phyloP scores from a whole-genome alignment of 371 early-diverging fungal species.

The Thermomucor indicae-seudaticae region DNA sequence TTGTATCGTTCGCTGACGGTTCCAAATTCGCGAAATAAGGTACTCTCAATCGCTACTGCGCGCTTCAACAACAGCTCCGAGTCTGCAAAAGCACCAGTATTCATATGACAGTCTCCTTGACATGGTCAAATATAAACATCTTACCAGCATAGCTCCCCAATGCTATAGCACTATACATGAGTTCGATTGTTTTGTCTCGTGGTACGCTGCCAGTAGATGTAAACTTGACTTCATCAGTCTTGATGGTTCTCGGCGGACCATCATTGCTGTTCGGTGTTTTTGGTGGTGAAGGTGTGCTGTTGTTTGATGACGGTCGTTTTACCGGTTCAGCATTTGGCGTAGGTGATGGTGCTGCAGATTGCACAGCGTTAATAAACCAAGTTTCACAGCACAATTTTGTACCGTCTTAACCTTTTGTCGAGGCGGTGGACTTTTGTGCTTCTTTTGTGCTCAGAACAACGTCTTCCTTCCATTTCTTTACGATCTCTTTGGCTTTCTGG shows the following conservation, averaged over 20 bases:
- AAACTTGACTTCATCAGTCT: slow-evolving; percentile 58
- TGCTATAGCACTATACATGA: slow-evolving; percentile 81
- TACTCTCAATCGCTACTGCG: slow-evolving; percentile 66
- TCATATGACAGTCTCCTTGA: neutral
- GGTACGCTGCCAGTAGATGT: slow-evolving; percentile 61
- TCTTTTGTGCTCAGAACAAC: slow-evolving; percentile 25
- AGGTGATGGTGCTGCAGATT: slow-evolving; percentile 2
- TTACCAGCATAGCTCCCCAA: slow-evolving; percentile 67
- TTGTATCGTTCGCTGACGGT: slow-evolving; percentile 65
- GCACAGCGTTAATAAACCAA: too few species aligned
- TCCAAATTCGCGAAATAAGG: slow-evolving; percentile 53
- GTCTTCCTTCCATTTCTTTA: slow-evolving; percentile 80
- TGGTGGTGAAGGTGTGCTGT: slow-evolving; percentile 13
- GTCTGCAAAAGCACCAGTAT: slow-evolving; percentile 32
- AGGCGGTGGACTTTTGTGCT: slow-evolving; percentile 16
- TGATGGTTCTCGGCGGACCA: slow-evolving; percentile 52
- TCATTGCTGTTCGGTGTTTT: slow-evolving; percentile 25
- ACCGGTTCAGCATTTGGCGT: neutral
- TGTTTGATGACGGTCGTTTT: slow-evolving; percentile 9
- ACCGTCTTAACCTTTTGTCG: slow-evolving; percentile 17
- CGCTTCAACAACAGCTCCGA: slow-evolving; percentile 57
- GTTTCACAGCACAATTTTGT: too few species aligned
- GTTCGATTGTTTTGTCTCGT: slow-evolving; percentile 81
- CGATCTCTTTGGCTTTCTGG: slow-evolving; percentile 60
- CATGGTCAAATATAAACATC: neutral